Evolutionary conservation across 1,139 yeast genomes (phyloP).

Genomic region (Yarrowia galli): DNA sequence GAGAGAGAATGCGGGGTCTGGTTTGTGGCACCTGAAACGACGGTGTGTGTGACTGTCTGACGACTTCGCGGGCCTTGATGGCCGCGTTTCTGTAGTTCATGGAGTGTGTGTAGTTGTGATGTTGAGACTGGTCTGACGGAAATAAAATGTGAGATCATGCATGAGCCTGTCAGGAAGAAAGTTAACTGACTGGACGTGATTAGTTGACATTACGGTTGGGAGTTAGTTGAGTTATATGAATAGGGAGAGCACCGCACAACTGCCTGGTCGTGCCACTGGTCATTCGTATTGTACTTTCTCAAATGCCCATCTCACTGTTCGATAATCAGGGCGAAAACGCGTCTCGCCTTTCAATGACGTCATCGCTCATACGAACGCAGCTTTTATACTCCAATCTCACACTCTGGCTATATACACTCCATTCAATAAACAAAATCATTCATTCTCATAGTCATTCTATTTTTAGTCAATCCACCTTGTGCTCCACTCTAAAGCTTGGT

Average conservation of each 20-base stretch:
- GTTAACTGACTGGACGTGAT: too few relatives aligned
- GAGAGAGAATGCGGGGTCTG: constrained; percentile 6
- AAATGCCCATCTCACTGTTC: too few relatives aligned
- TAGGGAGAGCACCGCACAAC: too few relatives aligned
- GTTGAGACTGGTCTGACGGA: background rate
- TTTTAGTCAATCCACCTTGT: background rate
- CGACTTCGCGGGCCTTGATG: constrained; percentile 12
- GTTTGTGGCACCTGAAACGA: background rate
- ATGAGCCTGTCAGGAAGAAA: background rate
- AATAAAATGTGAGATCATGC: constrained; percentile 11
- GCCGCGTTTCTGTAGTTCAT: constrained; percentile 34
- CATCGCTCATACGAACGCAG: too few relatives aligned
- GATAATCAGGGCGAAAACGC: too few relatives aligned
- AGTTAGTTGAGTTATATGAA: too few relatives aligned
- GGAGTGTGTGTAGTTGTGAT: background rate
- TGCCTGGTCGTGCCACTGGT: too few relatives aligned
- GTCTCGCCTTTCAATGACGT: too few relatives aligned
- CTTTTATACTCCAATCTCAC: too few relatives aligned
- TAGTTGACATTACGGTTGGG: too few relatives aligned
- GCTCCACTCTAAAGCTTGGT: constrained; percentile 6
- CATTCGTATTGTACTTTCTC: too few relatives aligned
- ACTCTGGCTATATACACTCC: too few relatives aligned
- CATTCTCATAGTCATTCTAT: background rate
- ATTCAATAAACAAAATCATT: background rate
- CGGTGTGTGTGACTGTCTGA: constrained; percentile 24